Evolutionary conservation across 2,329 filamentous ascomycete genomes (phyloP).

Genomic region (Penicillium sp.): DNA sequence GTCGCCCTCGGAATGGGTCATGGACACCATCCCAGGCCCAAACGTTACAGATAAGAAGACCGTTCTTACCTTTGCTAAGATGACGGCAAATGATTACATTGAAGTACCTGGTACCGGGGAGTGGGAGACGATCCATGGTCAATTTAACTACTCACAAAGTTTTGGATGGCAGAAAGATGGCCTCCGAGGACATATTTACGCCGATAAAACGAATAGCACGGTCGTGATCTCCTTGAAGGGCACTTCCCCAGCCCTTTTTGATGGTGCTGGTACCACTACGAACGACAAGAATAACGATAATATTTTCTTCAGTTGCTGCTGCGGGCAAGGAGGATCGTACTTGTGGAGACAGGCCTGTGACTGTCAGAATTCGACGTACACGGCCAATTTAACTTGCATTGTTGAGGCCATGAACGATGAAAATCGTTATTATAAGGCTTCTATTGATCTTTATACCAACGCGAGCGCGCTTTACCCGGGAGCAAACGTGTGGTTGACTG

Average conservation of each 20-base stretch:
- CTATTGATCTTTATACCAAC: conserved; percentile 86
- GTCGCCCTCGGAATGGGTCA: conserved; percentile 74
- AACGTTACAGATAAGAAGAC: conserved; percentile 85
- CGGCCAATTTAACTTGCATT: conserved; percentile 91
- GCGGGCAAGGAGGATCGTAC: conserved; percentile 86
- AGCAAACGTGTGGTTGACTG: conserved; percentile 83
- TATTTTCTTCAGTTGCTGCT: conserved; percentile 96
- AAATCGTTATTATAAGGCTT: conserved; percentile 88
- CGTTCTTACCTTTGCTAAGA: conserved; percentile 78
- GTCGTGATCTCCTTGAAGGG: conserved; percentile 92
- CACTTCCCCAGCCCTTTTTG: conserved; percentile 85
- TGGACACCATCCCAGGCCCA: conserved; percentile 75
- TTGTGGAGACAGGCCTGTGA: conserved; percentile 92
- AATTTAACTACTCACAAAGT: conserved; percentile 81
- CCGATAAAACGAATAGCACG: conserved; percentile 80
- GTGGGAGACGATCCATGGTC: conserved; percentile 77
- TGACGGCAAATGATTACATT: conserved; percentile 89
- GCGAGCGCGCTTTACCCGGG: conserved; percentile 85
- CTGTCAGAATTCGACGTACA: conserved; percentile 82
- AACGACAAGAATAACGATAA: conserved; percentile 99
- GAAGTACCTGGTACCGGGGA: conserved; percentile 68
- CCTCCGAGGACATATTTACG: conserved; percentile 87
- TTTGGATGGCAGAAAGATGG: conserved; percentile 94
- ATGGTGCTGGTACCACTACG: conserved; percentile 94
- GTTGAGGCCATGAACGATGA: conserved; percentile 72